A percentile compares a stretch with the other conserved stretches of the same genome.
phyloP scores from a whole-genome alignment of 106 monocot species.

The Dendrobium officinale region DNA sequence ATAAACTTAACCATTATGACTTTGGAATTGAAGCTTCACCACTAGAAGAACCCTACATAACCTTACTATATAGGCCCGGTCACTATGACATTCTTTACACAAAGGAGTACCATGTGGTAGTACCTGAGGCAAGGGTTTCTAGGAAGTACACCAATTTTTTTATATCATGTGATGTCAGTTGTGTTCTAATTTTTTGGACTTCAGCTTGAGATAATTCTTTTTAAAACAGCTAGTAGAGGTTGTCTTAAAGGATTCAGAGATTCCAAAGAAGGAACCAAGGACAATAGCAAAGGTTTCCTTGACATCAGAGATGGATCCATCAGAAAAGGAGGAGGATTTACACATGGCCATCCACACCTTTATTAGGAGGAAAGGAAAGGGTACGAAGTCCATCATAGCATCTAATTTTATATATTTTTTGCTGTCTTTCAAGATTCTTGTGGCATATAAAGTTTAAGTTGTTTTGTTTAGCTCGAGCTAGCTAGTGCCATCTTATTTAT shows the following conservation, averaged over 20 bases:
- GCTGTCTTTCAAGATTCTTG: too few relatives aligned
- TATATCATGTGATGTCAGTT: not conserved
- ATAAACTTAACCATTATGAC: slow-evolving; percentile 65
- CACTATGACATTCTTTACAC: slow-evolving; percentile 94
- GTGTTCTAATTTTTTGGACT: not conserved
- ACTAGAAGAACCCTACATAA: slow-evolving; percentile 31
- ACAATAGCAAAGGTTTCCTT: not conserved
- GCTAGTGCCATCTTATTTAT: too few relatives aligned
- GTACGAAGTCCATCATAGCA: too few relatives aligned
- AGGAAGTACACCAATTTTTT: not conserved
- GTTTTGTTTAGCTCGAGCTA: too few relatives aligned
- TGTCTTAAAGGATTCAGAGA: not conserved
- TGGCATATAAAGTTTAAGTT: too few relatives aligned
- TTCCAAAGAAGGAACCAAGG: not conserved
- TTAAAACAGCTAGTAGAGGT: not conserved
- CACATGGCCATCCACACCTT: too few relatives aligned
- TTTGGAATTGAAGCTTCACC: slow-evolving; percentile 21
- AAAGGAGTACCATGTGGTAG: slow-evolving; percentile 9
- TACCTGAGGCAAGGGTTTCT: not conserved
- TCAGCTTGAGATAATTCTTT: not conserved
- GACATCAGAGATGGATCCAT: too few relatives aligned
- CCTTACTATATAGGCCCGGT: slow-evolving; percentile 87
- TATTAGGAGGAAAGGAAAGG: too few relatives aligned
- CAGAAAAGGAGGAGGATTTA: too few relatives aligned
- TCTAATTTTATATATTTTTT: too few relatives aligned